phyloP scores from a whole-genome alignment of 768 basidiomycete genomes.

The Lyophyllum decastes region DNA sequence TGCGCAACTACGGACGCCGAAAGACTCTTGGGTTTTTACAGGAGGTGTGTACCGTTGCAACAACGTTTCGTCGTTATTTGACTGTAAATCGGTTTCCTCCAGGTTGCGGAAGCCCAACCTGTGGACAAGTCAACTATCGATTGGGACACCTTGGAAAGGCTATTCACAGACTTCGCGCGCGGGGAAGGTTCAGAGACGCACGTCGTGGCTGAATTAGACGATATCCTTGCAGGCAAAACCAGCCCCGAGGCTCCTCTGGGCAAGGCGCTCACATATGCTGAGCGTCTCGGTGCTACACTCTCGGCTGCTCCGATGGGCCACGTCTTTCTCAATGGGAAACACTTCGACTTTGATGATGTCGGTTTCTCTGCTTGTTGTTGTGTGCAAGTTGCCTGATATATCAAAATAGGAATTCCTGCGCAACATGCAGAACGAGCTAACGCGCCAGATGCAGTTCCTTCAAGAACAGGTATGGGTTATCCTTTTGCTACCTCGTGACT shows the following conservation, averaged over 20 bases:
- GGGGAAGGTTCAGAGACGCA: slow-evolving; percentile 28
- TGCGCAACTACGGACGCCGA: slow-evolving; percentile 61
- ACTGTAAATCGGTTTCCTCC: not conserved
- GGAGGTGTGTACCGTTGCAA: slow-evolving; percentile 36
- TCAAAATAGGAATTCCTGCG: slow-evolving; percentile 59
- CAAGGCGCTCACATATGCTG: slow-evolving; percentile 52
- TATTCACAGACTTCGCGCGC: slow-evolving; percentile 38
- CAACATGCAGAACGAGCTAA: slow-evolving; percentile 61
- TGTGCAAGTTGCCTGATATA: not conserved
- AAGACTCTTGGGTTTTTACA: slow-evolving; percentile 64
- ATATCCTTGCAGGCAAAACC: slow-evolving; percentile 35
- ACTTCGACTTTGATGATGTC: slow-evolving; percentile 68
- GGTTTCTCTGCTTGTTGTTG: slow-evolving; percentile 22
- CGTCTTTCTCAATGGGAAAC: slow-evolving; percentile 89
- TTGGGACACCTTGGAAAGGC: slow-evolving; percentile 42
- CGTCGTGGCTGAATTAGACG: slow-evolving; percentile 35
- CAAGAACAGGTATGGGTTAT: slow-evolving; percentile 59
- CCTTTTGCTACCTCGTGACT: not conserved
- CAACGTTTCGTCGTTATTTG: not conserved
- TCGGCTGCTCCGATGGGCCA: slow-evolving; percentile 52
- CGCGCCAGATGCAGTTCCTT: slow-evolving; percentile 61
- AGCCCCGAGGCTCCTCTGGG: slow-evolving; percentile 36
- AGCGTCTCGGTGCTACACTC: slow-evolving; percentile 55
- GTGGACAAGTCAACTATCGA: slow-evolving; percentile 29
- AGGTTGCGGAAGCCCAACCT: slow-evolving; percentile 40